phyloP scores from a whole-genome alignment of 257 asterid genomes.

The Asclepias syriaca region DNA sequence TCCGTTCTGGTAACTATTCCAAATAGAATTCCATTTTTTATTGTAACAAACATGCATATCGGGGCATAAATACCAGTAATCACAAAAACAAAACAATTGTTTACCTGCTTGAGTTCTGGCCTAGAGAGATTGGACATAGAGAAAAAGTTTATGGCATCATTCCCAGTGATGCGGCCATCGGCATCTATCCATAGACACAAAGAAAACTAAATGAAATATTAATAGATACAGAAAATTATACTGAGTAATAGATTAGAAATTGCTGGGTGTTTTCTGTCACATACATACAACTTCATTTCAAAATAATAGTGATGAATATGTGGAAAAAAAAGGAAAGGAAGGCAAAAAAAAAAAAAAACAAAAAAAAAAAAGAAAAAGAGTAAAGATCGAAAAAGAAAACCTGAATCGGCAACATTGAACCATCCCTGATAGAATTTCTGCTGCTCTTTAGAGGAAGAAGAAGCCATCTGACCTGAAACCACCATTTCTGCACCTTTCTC shows the following conservation, averaged over 20 bases:
- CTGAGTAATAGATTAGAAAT: not conserved
- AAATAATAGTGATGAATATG: not conserved
- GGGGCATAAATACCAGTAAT: not conserved
- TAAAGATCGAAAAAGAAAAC: conserved; percentile 19
- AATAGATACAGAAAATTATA: not conserved
- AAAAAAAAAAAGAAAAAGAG: conserved; percentile 6
- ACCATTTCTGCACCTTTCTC: conserved; percentile 36
- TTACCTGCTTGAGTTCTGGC: conserved; percentile 74
- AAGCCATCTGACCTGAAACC: conserved; percentile 27
- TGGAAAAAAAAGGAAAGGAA: not conserved
- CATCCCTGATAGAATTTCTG: conserved; percentile 59
- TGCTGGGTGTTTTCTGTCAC: not conserved
- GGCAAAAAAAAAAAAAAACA: too few species aligned
- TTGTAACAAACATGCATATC: not conserved
- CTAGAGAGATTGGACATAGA: conserved; percentile 59
- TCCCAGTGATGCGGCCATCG: conserved; percentile 81
- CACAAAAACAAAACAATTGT: not conserved
- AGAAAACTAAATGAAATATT: not conserved
- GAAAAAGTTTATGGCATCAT: conserved; percentile 60
- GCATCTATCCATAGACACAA: conserved; percentile 42
- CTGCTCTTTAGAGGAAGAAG: conserved; percentile 46
- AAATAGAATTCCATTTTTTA: not conserved
- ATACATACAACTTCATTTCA: not conserved
- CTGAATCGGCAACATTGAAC: conserved; percentile 83
- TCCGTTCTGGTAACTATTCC: not conserved